These are phyloP conservation scores for Elongisporangium prolatum DNA, from an alignment of 352 stramenopile species.

Conservation along the genomic window DNA sequence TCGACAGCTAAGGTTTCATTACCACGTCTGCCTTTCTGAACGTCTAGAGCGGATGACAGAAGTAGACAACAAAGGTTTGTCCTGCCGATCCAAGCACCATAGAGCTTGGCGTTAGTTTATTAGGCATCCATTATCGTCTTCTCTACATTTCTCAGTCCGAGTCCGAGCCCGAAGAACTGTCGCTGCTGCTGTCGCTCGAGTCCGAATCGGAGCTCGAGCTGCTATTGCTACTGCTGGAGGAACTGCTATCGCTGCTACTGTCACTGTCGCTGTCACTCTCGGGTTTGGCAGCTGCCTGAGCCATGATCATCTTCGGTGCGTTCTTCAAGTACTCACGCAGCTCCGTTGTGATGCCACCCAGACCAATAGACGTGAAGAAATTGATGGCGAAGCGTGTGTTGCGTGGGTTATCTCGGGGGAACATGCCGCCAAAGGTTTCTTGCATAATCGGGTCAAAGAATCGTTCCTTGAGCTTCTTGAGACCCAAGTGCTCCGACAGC, in stretches of 20 bases:
- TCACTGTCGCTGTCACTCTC: conserved; percentile 34
- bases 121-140: neutral
- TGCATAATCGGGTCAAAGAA: conserved; percentile 92
- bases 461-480: conserved; percentile 93
- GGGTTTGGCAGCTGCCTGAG: conserved; percentile 37
- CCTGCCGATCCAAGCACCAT: no score
- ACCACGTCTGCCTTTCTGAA: no score
- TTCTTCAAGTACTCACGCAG: conserved; percentile 97
- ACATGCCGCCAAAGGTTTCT: conserved; percentile 93
- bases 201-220: conserved; percentile 30
- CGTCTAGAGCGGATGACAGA: no score
- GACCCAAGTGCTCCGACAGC: conserved; percentile 95
- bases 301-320: conserved; percentile 93
- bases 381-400: conserved; percentile 99
- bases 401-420: conserved; percentile 95
- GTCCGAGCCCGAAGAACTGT: conserved; percentile 34
- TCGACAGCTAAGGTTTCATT: no score
- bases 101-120: neutral
- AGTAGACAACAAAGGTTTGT: no score
- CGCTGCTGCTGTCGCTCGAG: conserved; percentile 22
- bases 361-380: conserved; percentile 99
- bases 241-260: conserved; percentile 33
- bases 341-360: conserved; percentile 96
- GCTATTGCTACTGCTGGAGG: conserved; percentile 25
- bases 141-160: conserved; percentile 12